Evolutionary conservation across 345 rosid genomes (phyloP).

Genomic region (Dipteronia sinensis): DNA sequence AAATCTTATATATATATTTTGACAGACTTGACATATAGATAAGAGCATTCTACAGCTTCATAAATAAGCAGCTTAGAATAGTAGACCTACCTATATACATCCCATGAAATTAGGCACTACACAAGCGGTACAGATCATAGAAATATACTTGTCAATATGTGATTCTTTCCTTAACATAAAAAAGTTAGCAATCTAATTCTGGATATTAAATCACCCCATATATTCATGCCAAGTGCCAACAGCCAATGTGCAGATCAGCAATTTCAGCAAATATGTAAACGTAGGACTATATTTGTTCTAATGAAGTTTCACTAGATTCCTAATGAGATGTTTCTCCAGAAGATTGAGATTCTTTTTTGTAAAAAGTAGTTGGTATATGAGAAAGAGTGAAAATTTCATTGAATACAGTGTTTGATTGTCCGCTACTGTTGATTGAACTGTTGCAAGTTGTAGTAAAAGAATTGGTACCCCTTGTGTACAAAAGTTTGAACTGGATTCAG

Average conservation of each 20-base stretch:
- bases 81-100: not conserved
- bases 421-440: not conserved
- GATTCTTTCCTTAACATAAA: not conserved
- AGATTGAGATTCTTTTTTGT: not conserved
- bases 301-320: not conserved
- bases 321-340: not conserved
- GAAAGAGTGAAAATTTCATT: not conserved
- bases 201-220: not conserved
- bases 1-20: no score
- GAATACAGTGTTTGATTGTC: not conserved
- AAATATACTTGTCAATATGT: not conserved
- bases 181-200: not conserved
- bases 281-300: not conserved
- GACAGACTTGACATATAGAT: not conserved
- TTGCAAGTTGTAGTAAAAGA: not conserved
- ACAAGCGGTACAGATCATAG: not conserved
- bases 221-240: not conserved
- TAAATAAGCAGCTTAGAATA: no score
- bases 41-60: not conserved
- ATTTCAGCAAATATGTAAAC: not conserved
- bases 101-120: not conserved
- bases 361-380: not conserved
- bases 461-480: not conserved
- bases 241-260: not conserved
- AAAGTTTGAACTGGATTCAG: not conserved